Conservation (phyloP, 1,139 yeast genomes). For the Candida gigantensis region DNA sequence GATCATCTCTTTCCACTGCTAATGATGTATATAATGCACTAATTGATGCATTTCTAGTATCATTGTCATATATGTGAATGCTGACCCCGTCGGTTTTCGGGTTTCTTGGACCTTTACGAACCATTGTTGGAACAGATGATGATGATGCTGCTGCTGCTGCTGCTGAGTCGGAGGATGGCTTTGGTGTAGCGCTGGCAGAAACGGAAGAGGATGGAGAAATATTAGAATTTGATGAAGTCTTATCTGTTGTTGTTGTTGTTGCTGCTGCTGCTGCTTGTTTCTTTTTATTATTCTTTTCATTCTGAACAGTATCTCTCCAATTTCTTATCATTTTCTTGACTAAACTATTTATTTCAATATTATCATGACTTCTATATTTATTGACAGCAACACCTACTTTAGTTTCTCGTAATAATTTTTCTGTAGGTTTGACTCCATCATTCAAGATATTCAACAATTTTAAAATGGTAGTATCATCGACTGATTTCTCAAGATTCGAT, state of each 20-base stretch:
- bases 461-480: slow-evolving; percentile 64
- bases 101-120: slow-evolving; percentile 58
- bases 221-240: slow-evolving; percentile 3
- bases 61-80: slow-evolving; percentile 65
- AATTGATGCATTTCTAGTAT: slow-evolving; percentile 82
- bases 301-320: slow-evolving; percentile 91
- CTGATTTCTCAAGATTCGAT: slow-evolving; percentile 70
- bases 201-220: neutral
- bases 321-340: slow-evolving; percentile 81
- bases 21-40: slow-evolving; percentile 85
- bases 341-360: slow-evolving; percentile 62
- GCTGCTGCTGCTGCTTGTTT: slow-evolving; percentile 12
- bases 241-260: slow-evolving; percentile 4
- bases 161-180: no score
- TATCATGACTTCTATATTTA: slow-evolving; percentile 71
- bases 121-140: slow-evolving; percentile 13
- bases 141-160: no score
- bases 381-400: slow-evolving; percentile 97
- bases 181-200: slow-evolving; percentile 3
- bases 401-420: slow-evolving; percentile 83
- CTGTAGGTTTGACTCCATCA: slow-evolving; percentile 80
- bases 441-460: slow-evolving; percentile 68
- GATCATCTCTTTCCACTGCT: slow-evolving; percentile 71
- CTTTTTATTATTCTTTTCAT: slow-evolving; percentile 58
- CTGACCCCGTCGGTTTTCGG: slow-evolving; percentile 80